Conservation (phyloP, 768 basidiomycete genomes). For the Amanita brunnescens region DNA sequence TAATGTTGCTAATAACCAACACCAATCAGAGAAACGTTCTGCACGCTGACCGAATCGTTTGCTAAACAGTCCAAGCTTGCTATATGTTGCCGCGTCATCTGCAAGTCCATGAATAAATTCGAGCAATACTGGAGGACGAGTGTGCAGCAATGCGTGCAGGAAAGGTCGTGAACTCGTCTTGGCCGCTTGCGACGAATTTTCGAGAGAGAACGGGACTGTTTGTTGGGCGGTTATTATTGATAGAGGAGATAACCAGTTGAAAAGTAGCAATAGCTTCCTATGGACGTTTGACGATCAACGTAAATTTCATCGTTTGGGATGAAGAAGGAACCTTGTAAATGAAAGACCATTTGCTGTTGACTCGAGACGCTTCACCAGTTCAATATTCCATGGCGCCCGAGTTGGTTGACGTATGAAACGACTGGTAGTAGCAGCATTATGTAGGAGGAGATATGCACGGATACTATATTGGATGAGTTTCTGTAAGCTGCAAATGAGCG, state of each 20-base stretch:
- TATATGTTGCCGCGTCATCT: constrained; percentile 75
- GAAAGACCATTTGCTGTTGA: constrained; percentile 63
- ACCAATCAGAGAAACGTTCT: constrained; percentile 74
- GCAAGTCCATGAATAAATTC: constrained; percentile 68
- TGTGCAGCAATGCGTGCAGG: constrained; percentile 65
- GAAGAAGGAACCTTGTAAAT: constrained; percentile 51
- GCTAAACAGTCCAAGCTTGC: constrained; percentile 60
- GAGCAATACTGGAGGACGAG: constrained; percentile 74
- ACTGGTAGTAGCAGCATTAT: constrained; percentile 40
- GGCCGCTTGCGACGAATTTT: constrained; percentile 26
- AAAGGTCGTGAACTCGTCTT: constrained; percentile 47
- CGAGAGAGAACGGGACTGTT: constrained; percentile 49
- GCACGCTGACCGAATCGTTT: constrained; percentile 59
- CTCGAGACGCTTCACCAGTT: constrained; percentile 49
- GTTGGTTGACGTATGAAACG: constrained; percentile 37
- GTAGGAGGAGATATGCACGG: constrained; percentile 64
- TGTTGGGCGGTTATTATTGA: constrained; percentile 66
- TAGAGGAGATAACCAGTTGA: constrained; percentile 79
- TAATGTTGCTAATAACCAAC: constrained; percentile 75
- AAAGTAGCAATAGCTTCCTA: constrained; percentile 74
- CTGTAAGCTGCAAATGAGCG: constrained; percentile 25
- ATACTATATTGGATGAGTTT: constrained; percentile 86
- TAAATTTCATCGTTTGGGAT: constrained; percentile 1
- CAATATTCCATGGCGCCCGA: constrained; percentile 45
- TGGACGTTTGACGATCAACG: constrained; percentile 20